Base-by-base conservation (phyloP, 257 asterid species). In the Nicotiana sylvestris region DNA sequence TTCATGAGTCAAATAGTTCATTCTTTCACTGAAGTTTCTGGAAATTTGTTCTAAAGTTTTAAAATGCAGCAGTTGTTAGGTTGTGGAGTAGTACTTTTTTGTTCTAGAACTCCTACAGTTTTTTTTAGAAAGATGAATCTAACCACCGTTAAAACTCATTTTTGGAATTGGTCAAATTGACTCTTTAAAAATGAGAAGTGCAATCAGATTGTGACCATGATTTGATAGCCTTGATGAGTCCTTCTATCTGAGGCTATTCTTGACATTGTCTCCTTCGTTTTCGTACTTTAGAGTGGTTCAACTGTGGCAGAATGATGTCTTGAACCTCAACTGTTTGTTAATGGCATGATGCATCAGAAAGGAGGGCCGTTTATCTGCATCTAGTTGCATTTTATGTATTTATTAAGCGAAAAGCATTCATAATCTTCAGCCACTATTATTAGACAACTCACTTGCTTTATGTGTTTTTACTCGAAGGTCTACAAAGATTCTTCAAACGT, bases 401-500 rank as follows among this genome's bases (percentile, higher is more conserved):
- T 51, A 62, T 2, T 2, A 51, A 12, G 30, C 43, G n/a, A 10
- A 5, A 49, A 30, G 12, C 56, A 66, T 29, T 2, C 58, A 70
- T 43, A 39, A 37, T 69, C 49, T 1, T 37, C 37, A 18, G 6
- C 0, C 39, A 10, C 13, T 21, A 33, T 82, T 39, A 58, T 53
- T 10, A 43, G 51, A 27, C 58, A 81, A 43, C 76, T 16, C 77
- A 55, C 55, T 35, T 27, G 69, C 70, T 58, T 80, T 64, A 51
- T 49, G 56, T 65, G 66, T 18, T 81, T 84, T 60, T 30, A 16
- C 76, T 82, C 81, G 64, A 92, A 95, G 99, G 96, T 95, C 61
- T 94, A 95, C 85, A 58, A 82, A 53, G 90, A 95, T 85, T 43
- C 99, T 66, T 90, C 96, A 82, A 95, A 95, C 33, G 97, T 95